Percentiles rank a stretch among this genome's conserved stretches.
Conservation (phyloP, 495 filamentous ascomycete genomes). For the Aspergillus baeticus region DNA sequence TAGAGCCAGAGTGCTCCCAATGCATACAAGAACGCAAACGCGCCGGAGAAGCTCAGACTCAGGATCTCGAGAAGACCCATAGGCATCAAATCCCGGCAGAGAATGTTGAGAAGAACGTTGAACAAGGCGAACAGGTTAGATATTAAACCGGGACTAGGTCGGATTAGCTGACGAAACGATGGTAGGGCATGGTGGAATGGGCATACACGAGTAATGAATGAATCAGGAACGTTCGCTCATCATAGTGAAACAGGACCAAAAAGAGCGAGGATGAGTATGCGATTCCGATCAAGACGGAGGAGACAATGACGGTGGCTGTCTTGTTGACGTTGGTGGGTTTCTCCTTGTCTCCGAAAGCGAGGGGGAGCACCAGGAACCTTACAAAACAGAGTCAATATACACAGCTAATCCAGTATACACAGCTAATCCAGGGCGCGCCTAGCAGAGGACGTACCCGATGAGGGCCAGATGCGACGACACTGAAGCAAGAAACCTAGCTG, state of each 20-base stretch:
- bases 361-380: conserved; percentile 31
- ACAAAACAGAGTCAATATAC: background rate
- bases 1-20: conserved; percentile 27
- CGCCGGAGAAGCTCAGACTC: conserved; percentile 25
- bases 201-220: conserved; percentile 31
- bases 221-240: conserved; percentile 24
- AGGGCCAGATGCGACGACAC: conserved; percentile 23
- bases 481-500: background rate
- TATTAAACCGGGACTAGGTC: conserved; percentile 26
- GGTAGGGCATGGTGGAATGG: background rate
- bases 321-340: conserved; percentile 15
- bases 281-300: conserved; percentile 26
- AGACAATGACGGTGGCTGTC: conserved; percentile 16
- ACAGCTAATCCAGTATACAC: too few relatives aligned
- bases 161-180: conserved; percentile 1
- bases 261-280: conserved; percentile 25
- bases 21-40: conserved; percentile 27
- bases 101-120: conserved; percentile 34
- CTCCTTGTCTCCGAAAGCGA: conserved; percentile 25
- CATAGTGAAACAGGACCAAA: conserved; percentile 23
- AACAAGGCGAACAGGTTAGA: conserved; percentile 32
- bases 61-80: conserved; percentile 22
- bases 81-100: conserved; percentile 27
- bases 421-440: too few relatives aligned
- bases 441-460: conserved; percentile 28